Conservation (phyloP, 2,329 filamentous ascomycete species). For the Trichoderma afroharzianum region DNA sequence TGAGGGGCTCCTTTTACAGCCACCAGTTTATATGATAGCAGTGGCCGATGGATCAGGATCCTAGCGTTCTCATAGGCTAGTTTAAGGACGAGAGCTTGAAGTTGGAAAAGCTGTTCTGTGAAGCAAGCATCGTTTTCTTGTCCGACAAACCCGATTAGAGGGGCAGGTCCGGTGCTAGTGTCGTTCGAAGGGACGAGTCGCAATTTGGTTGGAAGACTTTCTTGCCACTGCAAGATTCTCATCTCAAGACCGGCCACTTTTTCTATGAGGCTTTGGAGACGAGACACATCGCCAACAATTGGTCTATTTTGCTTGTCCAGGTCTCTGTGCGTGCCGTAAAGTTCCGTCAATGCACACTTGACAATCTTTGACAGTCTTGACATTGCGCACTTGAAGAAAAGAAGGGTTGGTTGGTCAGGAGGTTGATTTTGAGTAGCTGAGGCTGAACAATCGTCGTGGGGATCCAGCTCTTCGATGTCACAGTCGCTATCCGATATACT, state of each 20-base stretch:
- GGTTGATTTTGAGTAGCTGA: neutral
- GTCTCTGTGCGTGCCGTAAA: neutral
- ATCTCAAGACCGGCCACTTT: neutral
- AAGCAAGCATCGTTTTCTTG: neutral
- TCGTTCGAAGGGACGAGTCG: neutral
- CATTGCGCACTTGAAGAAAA: neutral
- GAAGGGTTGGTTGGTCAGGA: neutral
- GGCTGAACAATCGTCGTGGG: neutral
- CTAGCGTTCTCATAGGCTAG: neutral
- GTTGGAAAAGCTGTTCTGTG: neutral
- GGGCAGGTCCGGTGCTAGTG: too few relatives aligned
- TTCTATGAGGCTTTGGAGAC: neutral
- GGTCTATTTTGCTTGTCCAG: neutral
- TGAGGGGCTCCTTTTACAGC: neutral
- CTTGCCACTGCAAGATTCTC: neutral
- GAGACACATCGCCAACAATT: neutral
- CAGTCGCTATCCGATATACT: neutral
- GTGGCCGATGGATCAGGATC: neutral
- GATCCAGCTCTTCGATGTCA: neutral
- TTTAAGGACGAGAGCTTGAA: neutral
- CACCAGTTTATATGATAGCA: neutral
- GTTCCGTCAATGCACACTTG: neutral
- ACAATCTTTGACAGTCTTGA: neutral
- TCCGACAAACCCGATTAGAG: too few relatives aligned
- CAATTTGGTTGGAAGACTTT: neutral